Percentiles rank a stretch among this genome's conserved stretches.
These are phyloP conservation scores for Lathyrus sativus DNA, from an alignment of 306 rosid species.

Conservation along the genomic window DNA sequence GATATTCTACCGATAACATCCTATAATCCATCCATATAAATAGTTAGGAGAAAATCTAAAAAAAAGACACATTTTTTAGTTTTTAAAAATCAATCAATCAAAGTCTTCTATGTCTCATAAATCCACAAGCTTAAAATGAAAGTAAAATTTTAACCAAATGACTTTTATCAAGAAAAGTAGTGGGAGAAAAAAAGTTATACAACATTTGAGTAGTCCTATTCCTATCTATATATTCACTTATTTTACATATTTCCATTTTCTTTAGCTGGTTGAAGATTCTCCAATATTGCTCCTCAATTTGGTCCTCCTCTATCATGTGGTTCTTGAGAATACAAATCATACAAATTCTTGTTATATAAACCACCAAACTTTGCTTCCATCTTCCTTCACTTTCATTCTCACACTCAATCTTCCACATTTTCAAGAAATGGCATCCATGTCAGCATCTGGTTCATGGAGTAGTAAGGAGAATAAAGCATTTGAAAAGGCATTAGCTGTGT, in stretches of 20 bases:
- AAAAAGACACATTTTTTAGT: no score
- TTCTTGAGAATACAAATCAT: slow-evolving; percentile 61
- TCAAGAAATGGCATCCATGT: slow-evolving; percentile 65
- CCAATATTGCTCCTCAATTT: slow-evolving; percentile 43
- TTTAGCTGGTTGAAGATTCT: slow-evolving; percentile 45
- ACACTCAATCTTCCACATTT: slow-evolving; percentile 8
- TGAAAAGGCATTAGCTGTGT: slow-evolving; percentile 83
- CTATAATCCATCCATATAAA: no score
- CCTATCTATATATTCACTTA: slow-evolving; percentile 10
- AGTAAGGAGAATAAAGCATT: slow-evolving; percentile 84
- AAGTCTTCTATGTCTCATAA: no score
- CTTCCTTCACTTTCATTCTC: slow-evolving; percentile 36
- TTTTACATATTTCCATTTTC: neutral
- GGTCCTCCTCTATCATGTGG: slow-evolving; percentile 59
- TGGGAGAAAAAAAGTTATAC: neutral
- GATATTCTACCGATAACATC: no score
- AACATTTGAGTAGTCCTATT: neutral
- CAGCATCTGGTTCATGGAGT: slow-evolving; percentile 75
- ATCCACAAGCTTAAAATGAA: slow-evolving; percentile 5
- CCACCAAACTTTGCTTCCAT: slow-evolving; percentile 44
- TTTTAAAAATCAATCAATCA: no score
- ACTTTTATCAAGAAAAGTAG: slow-evolving; percentile 4
- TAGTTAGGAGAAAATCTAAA: no score
- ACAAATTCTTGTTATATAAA: slow-evolving; percentile 59
- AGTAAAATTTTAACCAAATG: no score